Evolutionary conservation across 1,139 yeast genomes (phyloP).

Genomic region (Torulaspora pretoriensis): DNA sequence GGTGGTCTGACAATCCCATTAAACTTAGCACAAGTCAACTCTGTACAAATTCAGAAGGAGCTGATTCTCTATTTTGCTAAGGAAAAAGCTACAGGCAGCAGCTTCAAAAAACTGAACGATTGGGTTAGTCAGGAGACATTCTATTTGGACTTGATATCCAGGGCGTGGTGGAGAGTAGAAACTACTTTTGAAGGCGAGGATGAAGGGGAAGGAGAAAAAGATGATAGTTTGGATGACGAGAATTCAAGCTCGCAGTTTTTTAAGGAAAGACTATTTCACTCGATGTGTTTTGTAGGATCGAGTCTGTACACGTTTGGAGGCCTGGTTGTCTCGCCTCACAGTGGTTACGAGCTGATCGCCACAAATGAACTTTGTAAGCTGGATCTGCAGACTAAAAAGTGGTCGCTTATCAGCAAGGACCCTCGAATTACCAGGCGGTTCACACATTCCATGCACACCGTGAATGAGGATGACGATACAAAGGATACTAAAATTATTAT

Average conservation of each 20-base stretch:
- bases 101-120: constrained; percentile 34
- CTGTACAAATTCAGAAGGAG: constrained; percentile 33
- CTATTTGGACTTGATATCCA: constrained; percentile 52
- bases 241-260: constrained; percentile 38
- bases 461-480: constrained; percentile 42
- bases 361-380: constrained; percentile 66
- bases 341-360: constrained; percentile 42
- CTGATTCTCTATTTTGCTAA: constrained; percentile 28
- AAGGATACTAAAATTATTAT: constrained; percentile 54
- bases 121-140: constrained; percentile 57
- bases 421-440: constrained; percentile 41
- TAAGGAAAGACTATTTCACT: constrained; percentile 55
- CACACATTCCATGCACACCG: constrained; percentile 49
- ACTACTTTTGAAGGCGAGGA: constrained; percentile 18
- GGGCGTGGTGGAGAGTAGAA: constrained; percentile 50
- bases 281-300: constrained; percentile 48
- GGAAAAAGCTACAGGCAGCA: constrained; percentile 18
- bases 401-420: constrained; percentile 51
- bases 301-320: constrained; percentile 64
- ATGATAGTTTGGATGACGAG: too few relatives aligned
- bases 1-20: constrained; percentile 69
- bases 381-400: constrained; percentile 46
- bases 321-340: constrained; percentile 36
- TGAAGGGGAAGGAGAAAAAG: constrained; percentile 3
- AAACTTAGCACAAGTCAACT: constrained; percentile 41